Evolutionary conservation across 345 rosid genomes (phyloP).

Genomic region (Balakata baccata): DNA sequence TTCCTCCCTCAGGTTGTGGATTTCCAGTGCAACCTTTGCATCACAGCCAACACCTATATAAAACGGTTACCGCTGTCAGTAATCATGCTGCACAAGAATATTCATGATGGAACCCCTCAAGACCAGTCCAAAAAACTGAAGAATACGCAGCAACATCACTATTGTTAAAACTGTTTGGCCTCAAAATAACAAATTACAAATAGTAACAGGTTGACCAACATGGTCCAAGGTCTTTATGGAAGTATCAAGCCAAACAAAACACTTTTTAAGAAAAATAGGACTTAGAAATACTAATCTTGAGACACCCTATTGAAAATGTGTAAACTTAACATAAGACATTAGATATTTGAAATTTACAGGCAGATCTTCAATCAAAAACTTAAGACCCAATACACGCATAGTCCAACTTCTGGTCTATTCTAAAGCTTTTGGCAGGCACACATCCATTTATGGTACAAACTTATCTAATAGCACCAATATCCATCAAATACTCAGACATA

Average conservation of each 20-base stretch:
- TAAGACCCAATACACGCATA: background rate
- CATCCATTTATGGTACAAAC: background rate
- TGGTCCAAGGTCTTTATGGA: background rate
- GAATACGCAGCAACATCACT: background rate
- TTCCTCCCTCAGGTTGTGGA: constrained; percentile 72
- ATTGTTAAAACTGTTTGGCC: background rate
- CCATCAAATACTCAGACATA: background rate
- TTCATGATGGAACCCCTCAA: background rate
- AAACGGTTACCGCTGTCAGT: constrained; percentile 11
- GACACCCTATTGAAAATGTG: background rate
- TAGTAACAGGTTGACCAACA: background rate
- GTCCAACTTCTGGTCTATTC: background rate
- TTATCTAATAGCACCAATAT: background rate
- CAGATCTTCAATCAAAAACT: background rate
- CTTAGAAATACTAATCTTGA: background rate
- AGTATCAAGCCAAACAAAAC: background rate
- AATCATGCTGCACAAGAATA: background rate
- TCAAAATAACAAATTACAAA: background rate
- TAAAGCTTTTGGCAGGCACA: background rate
- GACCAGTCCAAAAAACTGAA: background rate
- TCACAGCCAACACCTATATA: constrained; percentile 77
- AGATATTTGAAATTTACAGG: background rate
- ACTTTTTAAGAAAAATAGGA: background rate
- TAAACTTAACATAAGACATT: background rate
- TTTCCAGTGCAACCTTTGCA: constrained; percentile 84